Conservation (phyloP, 208 protist species). For the Herpetomonas muscarum region DNA sequence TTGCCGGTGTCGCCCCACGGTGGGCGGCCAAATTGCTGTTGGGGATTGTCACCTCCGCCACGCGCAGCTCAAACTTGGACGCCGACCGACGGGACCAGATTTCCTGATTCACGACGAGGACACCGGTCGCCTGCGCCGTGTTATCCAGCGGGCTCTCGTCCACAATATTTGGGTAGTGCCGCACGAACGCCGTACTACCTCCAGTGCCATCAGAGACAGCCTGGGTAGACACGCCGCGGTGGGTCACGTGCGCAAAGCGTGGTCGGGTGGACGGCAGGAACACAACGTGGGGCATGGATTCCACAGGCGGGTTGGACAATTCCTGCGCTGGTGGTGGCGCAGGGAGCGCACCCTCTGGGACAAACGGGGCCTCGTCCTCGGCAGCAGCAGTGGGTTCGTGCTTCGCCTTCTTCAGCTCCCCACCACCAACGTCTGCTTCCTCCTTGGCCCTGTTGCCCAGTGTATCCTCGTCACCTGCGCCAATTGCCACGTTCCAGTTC, state of each 20-base stretch:
- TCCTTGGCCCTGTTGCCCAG: constrained; percentile 5
- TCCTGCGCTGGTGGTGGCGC: not conserved
- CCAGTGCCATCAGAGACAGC: not conserved
- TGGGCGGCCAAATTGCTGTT: constrained; percentile 43
- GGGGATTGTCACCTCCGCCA: constrained; percentile 78
- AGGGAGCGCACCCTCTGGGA: not conserved
- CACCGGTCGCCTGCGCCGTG: constrained; percentile 39
- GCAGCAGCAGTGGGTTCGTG: not conserved
- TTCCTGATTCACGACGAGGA: constrained; percentile 80
- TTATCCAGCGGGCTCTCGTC: constrained; percentile 34
- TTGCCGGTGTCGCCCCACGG: constrained; percentile 49
- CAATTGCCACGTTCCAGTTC: constrained; percentile 1
- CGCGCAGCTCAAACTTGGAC: constrained; percentile 61
- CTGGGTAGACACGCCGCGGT: constrained; percentile 29
- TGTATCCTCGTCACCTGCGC: constrained; percentile 3
- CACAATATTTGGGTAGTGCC: not conserved
- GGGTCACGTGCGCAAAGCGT: constrained; percentile 68
- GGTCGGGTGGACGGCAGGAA: constrained; percentile 78
- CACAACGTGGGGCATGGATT: constrained; percentile 79
- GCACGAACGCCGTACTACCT: too few species aligned
- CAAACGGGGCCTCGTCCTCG: too few species aligned
- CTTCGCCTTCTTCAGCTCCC: constrained; percentile 18
- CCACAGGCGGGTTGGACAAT: constrained; percentile 7
- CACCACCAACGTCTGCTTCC: constrained; percentile 15
- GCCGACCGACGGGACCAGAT: constrained; percentile 65